Percentiles rank a stretch among this genome's conserved stretches.
These are phyloP conservation scores for Ophiocordyceps camponoti-rufipedis DNA, from an alignment of 2,329 filamentous ascomycete species.

Conservation along the genomic window DNA sequence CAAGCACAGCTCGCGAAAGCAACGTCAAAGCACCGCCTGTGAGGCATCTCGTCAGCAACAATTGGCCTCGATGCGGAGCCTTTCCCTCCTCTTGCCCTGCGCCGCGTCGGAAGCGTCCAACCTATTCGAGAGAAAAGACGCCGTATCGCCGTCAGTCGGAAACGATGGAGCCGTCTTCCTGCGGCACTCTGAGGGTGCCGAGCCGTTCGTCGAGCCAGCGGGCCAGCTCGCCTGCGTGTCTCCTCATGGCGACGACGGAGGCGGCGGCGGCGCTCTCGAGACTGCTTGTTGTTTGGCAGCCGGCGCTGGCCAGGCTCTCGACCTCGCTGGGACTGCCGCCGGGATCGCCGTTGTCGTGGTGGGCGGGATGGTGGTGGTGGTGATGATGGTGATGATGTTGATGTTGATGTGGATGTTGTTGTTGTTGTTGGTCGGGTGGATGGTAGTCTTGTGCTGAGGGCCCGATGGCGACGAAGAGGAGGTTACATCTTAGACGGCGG, in stretches of 20 bases:
- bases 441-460: conserved; percentile 15
- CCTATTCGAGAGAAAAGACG: not conserved
- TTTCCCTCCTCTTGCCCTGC: not conserved
- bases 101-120: not conserved
- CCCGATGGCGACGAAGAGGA: conserved; percentile 44
- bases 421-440: conserved; percentile 5
- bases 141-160: conserved; percentile 1
- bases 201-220: conserved; percentile 43
- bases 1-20: not conserved
- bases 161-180: conserved; percentile 18
- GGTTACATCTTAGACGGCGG: conserved; percentile 35
- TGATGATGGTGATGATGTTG: conserved; percentile 2
- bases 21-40: not conserved
- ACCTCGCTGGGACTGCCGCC: conserved; percentile 23
- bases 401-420: conserved; percentile 1
- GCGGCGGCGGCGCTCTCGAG: conserved; percentile 20
- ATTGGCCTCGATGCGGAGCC: not conserved
- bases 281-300: conserved; percentile 24
- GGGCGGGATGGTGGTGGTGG: conserved; percentile 3
- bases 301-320: conserved; percentile 27
- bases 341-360: conserved; percentile 13
- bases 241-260: conserved; percentile 31
- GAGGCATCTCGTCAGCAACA: not conserved
- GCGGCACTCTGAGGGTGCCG: conserved; percentile 30
- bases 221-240: conserved; percentile 40